Evolutionary conservation across 1,139 yeast genomes (phyloP).

Genomic region (Pichia sp.): DNA sequence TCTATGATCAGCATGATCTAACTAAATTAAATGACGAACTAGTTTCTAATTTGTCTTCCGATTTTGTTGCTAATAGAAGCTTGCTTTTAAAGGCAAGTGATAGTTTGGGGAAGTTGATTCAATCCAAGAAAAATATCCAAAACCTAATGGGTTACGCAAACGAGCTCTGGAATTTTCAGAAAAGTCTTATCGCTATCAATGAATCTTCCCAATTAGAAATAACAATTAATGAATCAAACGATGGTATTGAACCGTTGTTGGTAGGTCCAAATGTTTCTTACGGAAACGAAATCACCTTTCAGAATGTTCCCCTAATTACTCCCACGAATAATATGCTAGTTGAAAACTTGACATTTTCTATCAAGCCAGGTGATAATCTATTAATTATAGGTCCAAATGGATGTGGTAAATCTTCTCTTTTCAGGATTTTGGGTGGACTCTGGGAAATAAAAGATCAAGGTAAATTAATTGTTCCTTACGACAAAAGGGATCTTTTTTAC

Average conservation of each 20-base stretch:
- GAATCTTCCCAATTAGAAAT: slow-evolving; percentile 18
- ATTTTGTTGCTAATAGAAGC: slow-evolving; percentile 86
- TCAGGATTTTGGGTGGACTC: slow-evolving; percentile 83
- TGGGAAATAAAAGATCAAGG: slow-evolving; percentile 75
- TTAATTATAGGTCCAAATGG: slow-evolving; percentile 95
- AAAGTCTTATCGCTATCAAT: slow-evolving; percentile 49
- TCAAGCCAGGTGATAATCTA: slow-evolving; percentile 76
- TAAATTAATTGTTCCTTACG: slow-evolving; percentile 55
- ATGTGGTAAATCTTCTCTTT: slow-evolving; percentile 87
- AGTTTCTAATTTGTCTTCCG: slow-evolving; percentile 41
- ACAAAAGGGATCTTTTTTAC: slow-evolving; percentile 65
- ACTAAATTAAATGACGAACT: slow-evolving; percentile 29
- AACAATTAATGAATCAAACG: slow-evolving; percentile 12
- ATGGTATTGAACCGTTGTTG: slow-evolving; percentile 12
- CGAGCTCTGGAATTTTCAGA: slow-evolving; percentile 65
- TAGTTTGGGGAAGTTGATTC: slow-evolving; percentile 80
- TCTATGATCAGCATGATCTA: slow-evolving; percentile 36
- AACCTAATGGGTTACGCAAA: slow-evolving; percentile 81
- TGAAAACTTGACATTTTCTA: slow-evolving; percentile 55
- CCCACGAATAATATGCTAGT: slow-evolving; percentile 78
- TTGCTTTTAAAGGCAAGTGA: slow-evolving; percentile 79
- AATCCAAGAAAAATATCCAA: slow-evolving; percentile 75
- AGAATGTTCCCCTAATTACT: slow-evolving; percentile 68
- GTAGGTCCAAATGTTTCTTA: slow-evolving; percentile 28
- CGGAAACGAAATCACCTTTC: slow-evolving; percentile 61